Evolutionary conservation across 352 stramenopile genomes (phyloP).

Genomic region (Peronospora belbahrii): DNA sequence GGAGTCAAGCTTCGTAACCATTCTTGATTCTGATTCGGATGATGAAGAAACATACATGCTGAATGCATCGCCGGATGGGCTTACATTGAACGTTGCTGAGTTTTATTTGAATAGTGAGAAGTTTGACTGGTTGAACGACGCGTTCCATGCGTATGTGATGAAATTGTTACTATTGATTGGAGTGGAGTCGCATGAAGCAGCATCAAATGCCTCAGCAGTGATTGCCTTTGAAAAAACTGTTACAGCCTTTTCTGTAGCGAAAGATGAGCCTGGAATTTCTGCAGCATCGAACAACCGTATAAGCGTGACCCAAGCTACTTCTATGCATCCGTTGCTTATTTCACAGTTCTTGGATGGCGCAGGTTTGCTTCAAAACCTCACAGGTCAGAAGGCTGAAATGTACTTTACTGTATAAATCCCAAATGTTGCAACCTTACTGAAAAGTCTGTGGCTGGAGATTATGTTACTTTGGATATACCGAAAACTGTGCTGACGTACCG

Average conservation of each 20-base stretch:
- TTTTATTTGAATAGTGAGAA: constrained; percentile 89
- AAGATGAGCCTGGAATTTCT: constrained; percentile 86
- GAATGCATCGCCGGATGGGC: constrained; percentile 73
- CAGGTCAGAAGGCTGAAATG: constrained; percentile 29
- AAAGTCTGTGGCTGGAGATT: constrained; percentile 27
- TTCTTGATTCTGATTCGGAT: constrained; percentile 59
- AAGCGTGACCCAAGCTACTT: constrained; percentile 40
- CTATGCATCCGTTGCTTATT: constrained; percentile 50
- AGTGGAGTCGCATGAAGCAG: constrained; percentile 23
- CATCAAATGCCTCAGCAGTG: constrained; percentile 42
- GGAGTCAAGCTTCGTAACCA: constrained; percentile 76
- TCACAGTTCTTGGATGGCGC: constrained; percentile 49
- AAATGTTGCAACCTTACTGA: constrained; percentile 47
- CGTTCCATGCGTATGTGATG: constrained; percentile 73
- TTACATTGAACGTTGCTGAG: constrained; percentile 83
- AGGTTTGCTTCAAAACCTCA: constrained; percentile 20
- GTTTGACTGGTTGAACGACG: constrained; percentile 60
- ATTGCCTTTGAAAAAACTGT: constrained; percentile 82
- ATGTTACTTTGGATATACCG: constrained; percentile 37
- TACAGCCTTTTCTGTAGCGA: constrained; percentile 78
- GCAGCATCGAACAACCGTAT: constrained; percentile 88
- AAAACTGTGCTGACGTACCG: constrained; percentile 49
- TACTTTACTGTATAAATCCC: constrained; percentile 62
- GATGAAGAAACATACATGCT: constrained; percentile 81
- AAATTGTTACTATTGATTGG: constrained; percentile 64